A percentile compares a stretch with the other conserved stretches of the same genome.
Conservation (phyloP, 495 filamentous ascomycete species). For the Xylaria castorea region DNA sequence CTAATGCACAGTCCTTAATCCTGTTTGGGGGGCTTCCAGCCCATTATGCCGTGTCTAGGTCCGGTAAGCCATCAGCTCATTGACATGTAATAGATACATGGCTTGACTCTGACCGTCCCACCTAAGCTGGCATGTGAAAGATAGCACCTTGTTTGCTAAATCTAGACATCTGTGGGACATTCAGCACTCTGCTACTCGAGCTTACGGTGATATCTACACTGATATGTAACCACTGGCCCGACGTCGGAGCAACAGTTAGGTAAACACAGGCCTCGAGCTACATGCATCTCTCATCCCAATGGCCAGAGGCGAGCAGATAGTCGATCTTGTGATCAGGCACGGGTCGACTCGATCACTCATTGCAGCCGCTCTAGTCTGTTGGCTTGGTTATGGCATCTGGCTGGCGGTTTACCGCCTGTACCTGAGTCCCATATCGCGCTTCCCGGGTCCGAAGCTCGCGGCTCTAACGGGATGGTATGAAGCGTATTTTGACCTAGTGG, state of each 20-base stretch:
- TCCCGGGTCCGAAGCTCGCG: slow-evolving; percentile 61
- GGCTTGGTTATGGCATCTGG: background rate
- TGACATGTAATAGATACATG: background rate
- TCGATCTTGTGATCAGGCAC: background rate
- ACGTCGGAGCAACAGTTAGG: background rate
- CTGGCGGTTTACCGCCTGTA: slow-evolving; percentile 54
- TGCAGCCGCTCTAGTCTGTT: background rate
- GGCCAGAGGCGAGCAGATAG: background rate
- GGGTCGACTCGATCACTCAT: background rate
- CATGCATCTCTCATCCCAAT: background rate
- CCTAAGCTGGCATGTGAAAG: background rate
- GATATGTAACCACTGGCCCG: background rate
- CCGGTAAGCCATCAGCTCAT: background rate
- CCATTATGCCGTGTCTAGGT: background rate
- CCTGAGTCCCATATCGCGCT: slow-evolving; percentile 55
- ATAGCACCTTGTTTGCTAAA: background rate
- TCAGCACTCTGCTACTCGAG: background rate
- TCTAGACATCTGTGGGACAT: background rate
- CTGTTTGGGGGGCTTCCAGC: background rate
- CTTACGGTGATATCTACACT: background rate
- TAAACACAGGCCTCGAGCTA: background rate
- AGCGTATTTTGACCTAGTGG: slow-evolving; percentile 53
- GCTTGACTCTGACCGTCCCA: background rate
- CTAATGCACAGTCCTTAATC: slow-evolving; percentile 7
- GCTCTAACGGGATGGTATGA: slow-evolving; percentile 59